Conservation (phyloP, 2,329 filamentous ascomycete species). For the Penicillium sp. region DNA sequence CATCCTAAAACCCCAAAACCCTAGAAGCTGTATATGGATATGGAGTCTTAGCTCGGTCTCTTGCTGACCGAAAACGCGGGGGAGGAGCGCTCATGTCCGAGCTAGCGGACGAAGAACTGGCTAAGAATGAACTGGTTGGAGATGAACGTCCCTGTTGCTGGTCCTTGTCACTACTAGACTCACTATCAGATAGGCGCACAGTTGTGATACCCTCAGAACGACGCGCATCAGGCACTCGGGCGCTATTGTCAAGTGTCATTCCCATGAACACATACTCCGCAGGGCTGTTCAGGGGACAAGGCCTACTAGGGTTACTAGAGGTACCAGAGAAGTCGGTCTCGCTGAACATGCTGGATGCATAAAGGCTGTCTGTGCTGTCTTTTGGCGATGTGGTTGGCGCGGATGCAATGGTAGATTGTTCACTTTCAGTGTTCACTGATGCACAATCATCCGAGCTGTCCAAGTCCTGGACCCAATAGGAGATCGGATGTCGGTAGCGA, state of each 20-base stretch:
- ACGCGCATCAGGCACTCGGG: neutral
- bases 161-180: neutral
- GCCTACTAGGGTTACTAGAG: neutral
- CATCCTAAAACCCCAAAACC: too few relatives aligned
- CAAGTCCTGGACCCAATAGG: neutral
- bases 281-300: neutral
- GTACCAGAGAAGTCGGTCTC: neutral
- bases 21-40: neutral
- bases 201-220: too few relatives aligned
- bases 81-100: neutral
- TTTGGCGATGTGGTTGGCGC: neutral
- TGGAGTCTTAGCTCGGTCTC: neutral
- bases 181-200: neutral
- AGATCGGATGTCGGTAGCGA: neutral
- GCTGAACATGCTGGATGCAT: neutral
- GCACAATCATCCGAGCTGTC: neutral
- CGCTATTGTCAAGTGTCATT: neutral
- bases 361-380: neutral
- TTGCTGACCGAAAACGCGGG: neutral
- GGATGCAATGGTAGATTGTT: neutral
- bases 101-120: neutral
- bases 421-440: neutral
- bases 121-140: too few relatives aligned
- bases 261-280: neutral
- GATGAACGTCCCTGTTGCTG: neutral